Conservation (phyloP, 805 yeast genomes). For the Lipomyces yamadae region DNA sequence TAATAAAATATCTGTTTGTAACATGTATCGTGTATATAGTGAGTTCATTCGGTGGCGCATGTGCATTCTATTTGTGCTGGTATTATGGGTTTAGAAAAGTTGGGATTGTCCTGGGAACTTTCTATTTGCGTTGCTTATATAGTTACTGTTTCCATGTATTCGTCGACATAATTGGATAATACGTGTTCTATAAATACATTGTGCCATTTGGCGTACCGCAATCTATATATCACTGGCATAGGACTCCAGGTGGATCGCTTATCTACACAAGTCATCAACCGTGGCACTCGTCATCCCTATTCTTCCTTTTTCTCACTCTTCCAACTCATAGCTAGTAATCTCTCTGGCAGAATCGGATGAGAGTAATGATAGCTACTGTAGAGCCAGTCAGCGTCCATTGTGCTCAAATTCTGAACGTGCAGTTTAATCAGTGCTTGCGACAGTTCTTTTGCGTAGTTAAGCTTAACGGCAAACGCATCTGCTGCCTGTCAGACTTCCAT, state of each 20-base stretch:
- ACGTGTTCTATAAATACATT: background rate
- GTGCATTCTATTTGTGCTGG: background rate
- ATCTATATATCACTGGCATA: background rate
- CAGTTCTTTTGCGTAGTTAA: slow-evolving; percentile 73
- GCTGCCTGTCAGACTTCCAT: background rate
- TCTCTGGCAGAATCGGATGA: slow-evolving; percentile 91
- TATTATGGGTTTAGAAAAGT: background rate
- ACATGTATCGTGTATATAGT: background rate
- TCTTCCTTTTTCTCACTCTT: slow-evolving; percentile 30
- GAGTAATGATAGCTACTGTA: slow-evolving; percentile 87
- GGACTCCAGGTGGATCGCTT: background rate
- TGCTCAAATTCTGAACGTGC: slow-evolving; percentile 77
- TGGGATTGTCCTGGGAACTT: background rate
- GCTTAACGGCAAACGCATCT: slow-evolving; percentile 59
- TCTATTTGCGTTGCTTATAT: background rate
- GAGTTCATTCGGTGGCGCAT: background rate
- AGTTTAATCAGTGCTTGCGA: slow-evolving; percentile 73
- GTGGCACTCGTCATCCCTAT: background rate
- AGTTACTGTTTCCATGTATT: background rate
- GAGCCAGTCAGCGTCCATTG: slow-evolving; percentile 88
- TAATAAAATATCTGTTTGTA: background rate
- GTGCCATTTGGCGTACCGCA: background rate
- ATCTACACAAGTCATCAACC: background rate
- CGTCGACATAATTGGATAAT: background rate
- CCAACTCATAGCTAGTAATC: slow-evolving; percentile 72